Percentiles rank a stretch among this genome's conserved stretches.
Conservation (phyloP, 2,329 filamentous ascomycete genomes). For the Trichoderma afroharzianum region DNA sequence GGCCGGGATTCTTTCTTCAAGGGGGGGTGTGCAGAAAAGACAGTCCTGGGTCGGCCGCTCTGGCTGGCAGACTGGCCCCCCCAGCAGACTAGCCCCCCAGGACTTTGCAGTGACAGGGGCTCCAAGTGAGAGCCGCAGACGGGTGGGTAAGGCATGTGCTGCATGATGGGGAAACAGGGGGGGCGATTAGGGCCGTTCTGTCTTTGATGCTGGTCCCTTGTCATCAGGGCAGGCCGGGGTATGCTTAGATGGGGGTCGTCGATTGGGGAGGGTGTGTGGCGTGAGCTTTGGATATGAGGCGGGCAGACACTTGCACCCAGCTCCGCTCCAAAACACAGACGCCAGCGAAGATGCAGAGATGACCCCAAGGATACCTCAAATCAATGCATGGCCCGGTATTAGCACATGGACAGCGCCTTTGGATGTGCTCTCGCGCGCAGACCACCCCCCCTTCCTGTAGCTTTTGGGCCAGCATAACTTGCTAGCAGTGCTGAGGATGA, state of each 20-base stretch:
- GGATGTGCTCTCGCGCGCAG: constrained; percentile 4
- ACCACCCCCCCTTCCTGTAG: background rate
- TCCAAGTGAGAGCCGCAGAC: constrained; percentile 17
- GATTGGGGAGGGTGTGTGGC: constrained; percentile 8
- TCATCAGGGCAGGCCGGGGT: constrained; percentile 10
- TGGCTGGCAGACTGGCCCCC: constrained; percentile 3
- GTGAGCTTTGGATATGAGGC: constrained; percentile 11
- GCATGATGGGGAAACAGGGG: constrained; percentile 20
- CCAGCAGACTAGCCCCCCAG: constrained; percentile 8
- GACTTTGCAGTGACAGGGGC: constrained; percentile 10
- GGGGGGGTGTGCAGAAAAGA: constrained; percentile 9
- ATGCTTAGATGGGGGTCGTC: constrained; percentile 15
- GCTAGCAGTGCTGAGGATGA: constrained; percentile 4
- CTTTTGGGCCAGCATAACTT: background rate
- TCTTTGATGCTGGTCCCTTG: constrained; percentile 13
- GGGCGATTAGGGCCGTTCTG: constrained; percentile 17
- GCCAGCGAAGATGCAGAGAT: constrained; percentile 8
- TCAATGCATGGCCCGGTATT: constrained; percentile 1
- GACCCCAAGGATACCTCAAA: background rate
- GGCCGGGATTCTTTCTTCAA: constrained; percentile 8
- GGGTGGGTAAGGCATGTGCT: constrained; percentile 15
- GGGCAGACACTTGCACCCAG: constrained; percentile 9
- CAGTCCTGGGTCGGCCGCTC: constrained; percentile 3
- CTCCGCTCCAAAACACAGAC: constrained; percentile 6
- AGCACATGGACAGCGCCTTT: constrained; percentile 10